Evolutionary conservation across 176 grass and related monocot species (phyloP), one percentile per base, ranked within the genome.

Genomic region (Oryza meyeriana): DNA sequence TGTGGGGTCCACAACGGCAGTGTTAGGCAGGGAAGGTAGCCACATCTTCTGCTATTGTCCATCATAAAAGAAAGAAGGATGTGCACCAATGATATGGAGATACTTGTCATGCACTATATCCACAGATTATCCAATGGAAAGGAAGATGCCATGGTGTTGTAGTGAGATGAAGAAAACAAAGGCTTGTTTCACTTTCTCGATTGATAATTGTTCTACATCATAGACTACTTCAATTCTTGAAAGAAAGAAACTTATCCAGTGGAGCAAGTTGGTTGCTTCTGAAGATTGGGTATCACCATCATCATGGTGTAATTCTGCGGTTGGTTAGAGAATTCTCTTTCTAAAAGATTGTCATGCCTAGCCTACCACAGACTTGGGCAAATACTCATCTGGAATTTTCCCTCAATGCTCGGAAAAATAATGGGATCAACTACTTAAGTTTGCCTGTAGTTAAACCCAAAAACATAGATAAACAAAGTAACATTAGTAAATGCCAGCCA

Each of bases 41-140:
- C 78, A 74, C 73, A 77, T 79, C 66, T 86, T 78, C 62, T 71
- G 7, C 72, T n/a, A n/a, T n/a, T 78, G 58, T 61, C 61, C 69
- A 73, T 75, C 79, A 64, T 87, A 48, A 79, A 42, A 42, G 63
- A 76, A 90, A 75, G 64, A 64, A 63, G 14, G 34, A 76, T 30
- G 48, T 28, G 20, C 48, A 52, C n/a, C 13, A 18, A 81, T 87
- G 66, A 57, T 81, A 75, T 84, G 36, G 57, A 87, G 81, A 68
- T 83, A 86, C 88, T 74, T 90, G 79, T 74, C 79, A 79, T 83
- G 79, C 61, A 30, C 39, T 66, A 68, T 40, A 67, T 69, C 88
- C 79, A 55, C 62, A 74, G 18, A 67, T 87, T 83, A 83, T 44
- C 40, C 13, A 17, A 69, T 79, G 84, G 84, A 79, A 73, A 79